phyloP scores from a whole-genome alignment of 495 filamentous ascomycete species.

The Neurospora sp. region DNA sequence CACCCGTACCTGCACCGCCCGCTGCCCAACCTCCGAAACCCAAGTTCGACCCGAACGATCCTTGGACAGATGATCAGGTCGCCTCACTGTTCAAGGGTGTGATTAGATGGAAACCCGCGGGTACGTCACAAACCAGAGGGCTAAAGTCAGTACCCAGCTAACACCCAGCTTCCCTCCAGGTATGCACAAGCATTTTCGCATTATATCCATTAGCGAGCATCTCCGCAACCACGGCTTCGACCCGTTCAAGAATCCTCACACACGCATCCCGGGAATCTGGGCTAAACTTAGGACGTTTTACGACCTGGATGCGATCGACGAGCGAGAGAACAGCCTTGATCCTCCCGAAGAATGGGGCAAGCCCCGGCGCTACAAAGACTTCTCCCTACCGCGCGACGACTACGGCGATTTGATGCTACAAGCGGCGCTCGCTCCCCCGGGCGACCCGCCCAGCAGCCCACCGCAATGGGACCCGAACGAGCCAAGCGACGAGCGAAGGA shows the following conservation, averaged over 20 bases:
- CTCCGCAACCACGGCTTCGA: constrained; percentile 81
- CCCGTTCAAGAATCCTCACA: constrained; percentile 58
- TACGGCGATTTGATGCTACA: constrained; percentile 68
- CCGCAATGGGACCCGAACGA: constrained; percentile 37
- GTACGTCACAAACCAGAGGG: constrained; percentile 35
- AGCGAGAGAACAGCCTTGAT: constrained; percentile 61
- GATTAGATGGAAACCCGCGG: constrained; percentile 89
- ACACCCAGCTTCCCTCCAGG: constrained; percentile 39
- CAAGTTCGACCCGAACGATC: constrained; percentile 44
- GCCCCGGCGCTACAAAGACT: constrained; percentile 52
- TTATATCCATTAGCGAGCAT: constrained; percentile 79
- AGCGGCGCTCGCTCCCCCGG: constrained; percentile 49
- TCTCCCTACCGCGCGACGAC: constrained; percentile 66
- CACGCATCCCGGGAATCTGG: constrained; percentile 85
- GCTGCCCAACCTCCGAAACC: constrained; percentile 15
- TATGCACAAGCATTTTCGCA: constrained; percentile 95
- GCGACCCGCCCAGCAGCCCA: constrained; percentile 45
- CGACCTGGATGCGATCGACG: constrained; percentile 80
- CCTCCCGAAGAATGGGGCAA: constrained; percentile 48
- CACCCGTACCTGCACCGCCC: constrained; percentile 26
- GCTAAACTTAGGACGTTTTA: constrained; percentile 73
- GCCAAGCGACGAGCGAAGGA: constrained; percentile 24
- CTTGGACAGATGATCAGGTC: constrained; percentile 94
- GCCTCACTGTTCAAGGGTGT: constrained; percentile 80
- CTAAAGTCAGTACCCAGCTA: not conserved